Conservation (phyloP, 805 yeast genomes). For the Teunomyces stri region DNA sequence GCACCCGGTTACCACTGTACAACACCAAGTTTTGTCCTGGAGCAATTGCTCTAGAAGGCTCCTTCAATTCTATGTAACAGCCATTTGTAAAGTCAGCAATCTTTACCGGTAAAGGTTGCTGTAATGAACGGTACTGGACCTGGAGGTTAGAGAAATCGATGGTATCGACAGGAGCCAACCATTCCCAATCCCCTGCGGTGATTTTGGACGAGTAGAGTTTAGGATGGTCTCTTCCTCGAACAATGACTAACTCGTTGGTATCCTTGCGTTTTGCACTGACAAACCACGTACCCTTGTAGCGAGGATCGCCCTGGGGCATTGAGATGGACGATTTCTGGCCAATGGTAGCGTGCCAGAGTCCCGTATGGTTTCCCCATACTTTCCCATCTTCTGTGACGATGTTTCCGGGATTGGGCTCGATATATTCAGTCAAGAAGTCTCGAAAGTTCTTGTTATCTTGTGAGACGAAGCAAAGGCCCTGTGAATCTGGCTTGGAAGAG, state of each 20-base stretch:
- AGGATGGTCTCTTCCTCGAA: slow-evolving; percentile 61
- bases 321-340: slow-evolving; percentile 82
- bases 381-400: slow-evolving; percentile 73
- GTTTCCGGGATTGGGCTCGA: slow-evolving; percentile 72
- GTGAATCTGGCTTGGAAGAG: slow-evolving; percentile 86
- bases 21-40: slow-evolving; percentile 85
- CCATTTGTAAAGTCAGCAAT: slow-evolving; percentile 7
- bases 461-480: slow-evolving; percentile 89
- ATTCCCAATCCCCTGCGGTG: slow-evolving; percentile 44
- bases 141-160: slow-evolving; percentile 22
- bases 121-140: slow-evolving; percentile 75
- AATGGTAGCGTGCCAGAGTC: slow-evolving; percentile 92
- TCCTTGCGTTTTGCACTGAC: slow-evolving; percentile 66
- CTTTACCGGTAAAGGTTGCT: slow-evolving; percentile 46
- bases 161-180: slow-evolving; percentile 29
- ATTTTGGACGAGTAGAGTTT: slow-evolving; percentile 49
- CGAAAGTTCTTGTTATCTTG: slow-evolving; percentile 61
- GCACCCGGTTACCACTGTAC: slow-evolving; percentile 61
- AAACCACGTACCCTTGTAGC: slow-evolving; percentile 79
- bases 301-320: slow-evolving; percentile 87
- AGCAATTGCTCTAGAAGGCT: slow-evolving; percentile 69
- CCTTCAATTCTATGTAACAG: slow-evolving; percentile 36
- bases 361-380: slow-evolving; percentile 78
- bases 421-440: slow-evolving; percentile 70
- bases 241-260: slow-evolving; percentile 76